A percentile compares a stretch with the other conserved stretches of the same genome.
These are phyloP conservation scores for Heimioporus sp. DNA, from an alignment of 768 basidiomycete genomes.

Conservation along the genomic window DNA sequence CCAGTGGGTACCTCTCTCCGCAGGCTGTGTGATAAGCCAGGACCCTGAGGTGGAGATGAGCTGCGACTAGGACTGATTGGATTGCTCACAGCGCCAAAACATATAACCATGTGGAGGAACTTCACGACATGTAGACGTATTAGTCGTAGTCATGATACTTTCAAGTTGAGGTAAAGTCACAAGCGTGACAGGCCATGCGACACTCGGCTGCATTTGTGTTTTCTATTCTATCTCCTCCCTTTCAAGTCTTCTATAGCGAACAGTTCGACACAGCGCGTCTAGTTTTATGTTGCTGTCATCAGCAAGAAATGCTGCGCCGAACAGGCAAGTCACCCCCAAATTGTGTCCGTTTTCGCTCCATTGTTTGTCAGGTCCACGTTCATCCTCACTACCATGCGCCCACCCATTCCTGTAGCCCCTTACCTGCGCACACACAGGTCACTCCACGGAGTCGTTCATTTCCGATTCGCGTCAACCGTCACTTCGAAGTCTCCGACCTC, in stretches of 20 bases:
- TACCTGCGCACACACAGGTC: slow-evolving; percentile 3
- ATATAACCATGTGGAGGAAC: too few species aligned
- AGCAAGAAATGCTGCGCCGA: slow-evolving; percentile 36
- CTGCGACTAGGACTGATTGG: too few species aligned
- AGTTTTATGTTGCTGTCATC: slow-evolving; percentile 40
- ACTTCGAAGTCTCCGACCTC: slow-evolving; percentile 23
- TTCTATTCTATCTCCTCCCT: background rate
- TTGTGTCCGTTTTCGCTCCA: slow-evolving; percentile 1
- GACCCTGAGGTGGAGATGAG: too few species aligned
- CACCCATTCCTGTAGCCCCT: background rate
- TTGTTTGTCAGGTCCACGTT: slow-evolving; percentile 19
- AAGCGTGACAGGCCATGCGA: slow-evolving; percentile 13
- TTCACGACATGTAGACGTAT: too few species aligned
- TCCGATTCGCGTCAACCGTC: slow-evolving; percentile 28
- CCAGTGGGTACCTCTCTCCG: too few species aligned
- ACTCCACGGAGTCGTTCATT: slow-evolving; percentile 2
- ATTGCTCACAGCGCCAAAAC: too few species aligned
- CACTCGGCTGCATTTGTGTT: background rate
- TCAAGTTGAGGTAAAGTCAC: background rate
- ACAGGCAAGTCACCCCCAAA: slow-evolving; percentile 28
- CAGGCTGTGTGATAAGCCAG: too few species aligned
- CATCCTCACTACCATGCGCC: background rate
- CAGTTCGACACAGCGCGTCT: slow-evolving; percentile 8
- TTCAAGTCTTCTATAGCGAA: slow-evolving; percentile 1
- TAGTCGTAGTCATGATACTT: too few species aligned